These are phyloP conservation scores for Tympanopsis confertula DNA, from an alignment of 2,329 filamentous ascomycete genomes.

Conservation along the genomic window DNA sequence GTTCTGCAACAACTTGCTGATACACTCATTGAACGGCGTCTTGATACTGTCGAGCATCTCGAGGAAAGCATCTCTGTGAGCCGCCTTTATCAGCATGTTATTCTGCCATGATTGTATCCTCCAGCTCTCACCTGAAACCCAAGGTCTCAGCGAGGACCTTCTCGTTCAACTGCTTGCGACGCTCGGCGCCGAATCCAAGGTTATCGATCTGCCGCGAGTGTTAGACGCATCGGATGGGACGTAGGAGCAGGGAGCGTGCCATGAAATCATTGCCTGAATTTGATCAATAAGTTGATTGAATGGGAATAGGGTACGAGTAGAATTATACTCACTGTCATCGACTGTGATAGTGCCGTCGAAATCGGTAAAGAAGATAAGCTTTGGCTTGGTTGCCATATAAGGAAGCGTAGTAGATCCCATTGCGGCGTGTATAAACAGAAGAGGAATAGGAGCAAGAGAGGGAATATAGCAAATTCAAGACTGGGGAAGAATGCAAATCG, in stretches of 20 bases:
- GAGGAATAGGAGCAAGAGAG: not conserved
- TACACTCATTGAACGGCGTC: constrained; percentile 48
- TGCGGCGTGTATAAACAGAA: not conserved
- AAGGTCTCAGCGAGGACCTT: constrained; percentile 43
- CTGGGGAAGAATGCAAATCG: not conserved
- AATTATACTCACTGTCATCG: constrained; percentile 7
- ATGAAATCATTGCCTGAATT: not conserved
- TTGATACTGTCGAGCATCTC: constrained; percentile 56
- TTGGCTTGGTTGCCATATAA: constrained; percentile 27
- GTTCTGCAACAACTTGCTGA: constrained; percentile 46
- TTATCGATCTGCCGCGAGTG: constrained; percentile 56
- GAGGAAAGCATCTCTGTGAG: constrained; percentile 51
- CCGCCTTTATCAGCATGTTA: too few relatives aligned
- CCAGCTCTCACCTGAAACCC: constrained; percentile 26
- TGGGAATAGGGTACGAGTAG: constrained; percentile 8
- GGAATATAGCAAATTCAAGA: not conserved
- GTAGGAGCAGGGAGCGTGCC: too few relatives aligned
- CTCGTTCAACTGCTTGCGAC: constrained; percentile 40
- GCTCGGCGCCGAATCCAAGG: constrained; percentile 46
- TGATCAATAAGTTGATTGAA: not conserved
- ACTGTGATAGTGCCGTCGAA: constrained; percentile 57
- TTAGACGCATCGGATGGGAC: too few relatives aligned
- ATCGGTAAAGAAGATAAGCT: constrained; percentile 62
- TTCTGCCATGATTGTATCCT: too few relatives aligned
- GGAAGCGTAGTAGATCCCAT: not conserved